Base-by-base conservation (phyloP, 2,329 filamentous ascomycete species). In the Paramyrothecium sp. region DNA sequence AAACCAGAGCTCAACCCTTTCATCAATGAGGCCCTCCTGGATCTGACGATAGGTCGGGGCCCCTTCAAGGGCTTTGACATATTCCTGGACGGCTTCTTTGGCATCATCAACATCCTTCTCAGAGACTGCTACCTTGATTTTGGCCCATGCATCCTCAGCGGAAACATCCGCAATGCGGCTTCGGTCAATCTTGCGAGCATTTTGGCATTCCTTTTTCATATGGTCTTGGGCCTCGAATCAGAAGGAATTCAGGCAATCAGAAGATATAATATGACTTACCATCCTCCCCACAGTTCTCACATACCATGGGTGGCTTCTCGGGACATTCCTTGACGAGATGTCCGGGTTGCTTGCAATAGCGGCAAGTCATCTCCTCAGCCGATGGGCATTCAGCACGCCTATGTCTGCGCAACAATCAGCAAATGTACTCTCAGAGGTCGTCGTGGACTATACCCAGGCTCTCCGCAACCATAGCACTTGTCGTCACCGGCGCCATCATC, bases 301-400 rank as follows among this genome's bases (percentile, higher is more conserved):
- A 90, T 10, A 78, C 59, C 64, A 74, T 72, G 1, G 86, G 76
- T 7, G 81, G 79, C 60, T 83, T 83, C 2, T 80, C 72, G 1
- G 88, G 87, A 61, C 89, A 92, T 54, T 89, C 85, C 20, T 81
- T 79, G 54, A 81, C 75, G 64, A 84, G 73, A 63, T 85, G 83
- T 5, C 81, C 83, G 22, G 76, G 71, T 64, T 82, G 67, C 56
- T 78, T 74, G 71, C 82, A 86, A 60, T 73, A 77, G 34, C 69
- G 71, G 61, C 79, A 81, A 22, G 65, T 55, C 58, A 69, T 70
- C 17, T 67, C 66, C 51, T 65, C 59, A 1, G 71, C 62, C 44
- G 66, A 70, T 4, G 74, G 68, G 26, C 75, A 78, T 3, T 77
- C 74, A 1, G 68, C 69, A 49, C 67, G 69, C 13, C 63, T 66